phyloP scores from a whole-genome alignment of 1,284 basidiomycete genomes.

The Ganoderma leucocontextum region DNA sequence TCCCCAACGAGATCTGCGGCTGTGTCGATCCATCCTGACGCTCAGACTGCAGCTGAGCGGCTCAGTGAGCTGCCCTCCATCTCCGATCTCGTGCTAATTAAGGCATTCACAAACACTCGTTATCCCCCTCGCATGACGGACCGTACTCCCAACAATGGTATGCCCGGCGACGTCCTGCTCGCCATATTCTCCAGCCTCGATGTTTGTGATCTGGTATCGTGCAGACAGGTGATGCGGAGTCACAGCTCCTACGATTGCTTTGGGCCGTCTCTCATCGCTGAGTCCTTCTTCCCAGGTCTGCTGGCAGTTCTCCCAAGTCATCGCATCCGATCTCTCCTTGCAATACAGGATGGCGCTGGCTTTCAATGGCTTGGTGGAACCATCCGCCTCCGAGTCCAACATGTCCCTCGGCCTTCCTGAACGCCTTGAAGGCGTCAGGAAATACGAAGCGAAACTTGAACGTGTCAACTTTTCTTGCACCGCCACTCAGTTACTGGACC shows the following conservation, averaged over 20 bases:
- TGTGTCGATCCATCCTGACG: too few relatives aligned
- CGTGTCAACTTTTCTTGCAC: not conserved
- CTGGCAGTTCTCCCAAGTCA: not conserved
- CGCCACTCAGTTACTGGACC: not conserved
- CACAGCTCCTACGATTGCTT: not conserved
- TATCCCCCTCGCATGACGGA: not conserved
- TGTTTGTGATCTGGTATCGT: not conserved
- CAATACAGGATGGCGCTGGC: not conserved
- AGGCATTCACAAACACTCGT: not conserved
- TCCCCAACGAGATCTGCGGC: too few relatives aligned
- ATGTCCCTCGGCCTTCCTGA: not conserved
- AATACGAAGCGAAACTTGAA: not conserved
- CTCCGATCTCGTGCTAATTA: too few relatives aligned
- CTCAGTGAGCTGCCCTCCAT: too few relatives aligned
- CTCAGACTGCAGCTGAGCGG: too few relatives aligned
- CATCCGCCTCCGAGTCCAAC: not conserved
- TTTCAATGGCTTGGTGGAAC: not conserved
- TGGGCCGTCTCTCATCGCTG: not conserved
- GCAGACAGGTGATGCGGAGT: constrained; percentile 2
- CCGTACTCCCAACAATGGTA: not conserved
- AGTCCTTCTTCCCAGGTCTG: not conserved
- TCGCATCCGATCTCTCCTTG: not conserved
- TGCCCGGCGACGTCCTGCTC: not conserved
- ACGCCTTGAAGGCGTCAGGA: not conserved
- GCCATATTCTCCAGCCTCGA: not conserved